A percentile compares a stretch with the other conserved stretches of the same genome.
These are phyloP conservation scores for Colletotrichum coccodes DNA, from an alignment of 2,329 filamentous ascomycete species.

Conservation along the genomic window DNA sequence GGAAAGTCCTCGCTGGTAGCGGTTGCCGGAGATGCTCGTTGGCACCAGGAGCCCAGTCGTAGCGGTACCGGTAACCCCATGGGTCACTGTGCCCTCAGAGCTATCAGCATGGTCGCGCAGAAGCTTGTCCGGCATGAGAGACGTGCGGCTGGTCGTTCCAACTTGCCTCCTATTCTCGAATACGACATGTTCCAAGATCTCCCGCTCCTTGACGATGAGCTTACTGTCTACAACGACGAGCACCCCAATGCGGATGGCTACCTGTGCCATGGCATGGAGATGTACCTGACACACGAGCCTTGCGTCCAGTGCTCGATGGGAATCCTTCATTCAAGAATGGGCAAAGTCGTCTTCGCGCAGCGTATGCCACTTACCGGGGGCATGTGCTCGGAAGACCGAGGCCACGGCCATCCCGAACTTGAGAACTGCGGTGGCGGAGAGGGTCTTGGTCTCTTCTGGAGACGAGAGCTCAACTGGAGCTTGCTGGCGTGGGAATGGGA, in stretches of 20 bases:
- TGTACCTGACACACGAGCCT: constrained; percentile 95
- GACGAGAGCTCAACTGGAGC: constrained; percentile 87
- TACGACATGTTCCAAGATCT: constrained; percentile 75
- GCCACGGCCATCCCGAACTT: constrained; percentile 53
- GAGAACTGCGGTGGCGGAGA: constrained; percentile 58
- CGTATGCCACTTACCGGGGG: constrained; percentile 86
- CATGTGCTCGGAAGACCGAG: constrained; percentile 79
- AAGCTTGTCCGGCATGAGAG: constrained; percentile 69
- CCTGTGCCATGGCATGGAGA: constrained; percentile 90
- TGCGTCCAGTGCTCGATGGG: constrained; percentile 98
- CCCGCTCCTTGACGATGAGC: constrained; percentile 76
- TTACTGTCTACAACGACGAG: constrained; percentile 69
- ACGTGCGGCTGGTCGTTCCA: constrained; percentile 46
- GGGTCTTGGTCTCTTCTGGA: constrained; percentile 76
- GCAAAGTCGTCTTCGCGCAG: constrained; percentile 81
- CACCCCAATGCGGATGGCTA: constrained; percentile 83
- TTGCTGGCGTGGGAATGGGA: constrained; percentile 84
- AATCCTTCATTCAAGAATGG: constrained; percentile 92
- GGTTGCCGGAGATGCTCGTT: constrained; percentile 81
- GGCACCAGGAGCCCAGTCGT: constrained; percentile 62
- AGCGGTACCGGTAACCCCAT: constrained; percentile 75
- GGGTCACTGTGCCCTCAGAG: constrained; percentile 81
- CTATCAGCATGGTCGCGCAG: constrained; percentile 84
- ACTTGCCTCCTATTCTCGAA: constrained; percentile 53
- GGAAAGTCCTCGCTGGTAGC: constrained; percentile 70